A percentile compares a stretch with the other conserved stretches of the same genome.
Conservation (phyloP, 768 basidiomycete species). For the Porpolomopsis calyptriformis region DNA sequence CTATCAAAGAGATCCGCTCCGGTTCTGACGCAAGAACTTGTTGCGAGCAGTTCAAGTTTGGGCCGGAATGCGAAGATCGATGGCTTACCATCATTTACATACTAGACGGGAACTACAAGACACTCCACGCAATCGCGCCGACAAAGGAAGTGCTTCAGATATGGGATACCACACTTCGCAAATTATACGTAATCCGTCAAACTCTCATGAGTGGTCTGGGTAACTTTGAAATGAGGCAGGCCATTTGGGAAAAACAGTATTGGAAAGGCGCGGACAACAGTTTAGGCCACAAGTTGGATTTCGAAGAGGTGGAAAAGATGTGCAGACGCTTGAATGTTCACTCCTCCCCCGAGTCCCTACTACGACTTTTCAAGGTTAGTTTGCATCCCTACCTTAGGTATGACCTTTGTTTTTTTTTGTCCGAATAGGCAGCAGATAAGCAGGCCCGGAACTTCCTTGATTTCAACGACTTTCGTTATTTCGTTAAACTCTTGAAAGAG, state of each 20-base stretch:
- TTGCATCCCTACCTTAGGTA: neutral
- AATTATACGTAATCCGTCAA: conserved; percentile 56
- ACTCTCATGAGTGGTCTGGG: conserved; percentile 69
- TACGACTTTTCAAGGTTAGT: conserved; percentile 47
- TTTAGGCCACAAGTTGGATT: conserved; percentile 51
- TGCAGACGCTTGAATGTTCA: conserved; percentile 64
- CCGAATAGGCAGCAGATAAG: conserved; percentile 54
- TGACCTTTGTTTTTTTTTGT: neutral
- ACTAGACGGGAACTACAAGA: conserved; percentile 69
- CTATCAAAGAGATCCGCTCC: conserved; percentile 80
- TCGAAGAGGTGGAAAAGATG: conserved; percentile 61
- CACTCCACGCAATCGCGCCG: conserved; percentile 72
- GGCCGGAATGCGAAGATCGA: conserved; percentile 55
- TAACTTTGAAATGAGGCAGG: conserved; percentile 56
- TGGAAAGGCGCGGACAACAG: conserved; percentile 68
- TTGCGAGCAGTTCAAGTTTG: conserved; percentile 62
- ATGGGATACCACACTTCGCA: conserved; percentile 55
- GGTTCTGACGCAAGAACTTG: conserved; percentile 67
- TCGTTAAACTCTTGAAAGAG: conserved; percentile 75
- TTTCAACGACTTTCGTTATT: conserved; percentile 68
- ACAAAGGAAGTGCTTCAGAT: conserved; percentile 41
- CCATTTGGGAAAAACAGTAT: conserved; percentile 75
- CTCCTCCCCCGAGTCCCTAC: conserved; percentile 40
- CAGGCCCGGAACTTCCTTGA: conserved; percentile 50
- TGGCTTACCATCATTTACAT: conserved; percentile 89